Evolutionary conservation across 2,329 filamentous ascomycete species (phyloP).

Genomic region (Emmonsia crescens): DNA sequence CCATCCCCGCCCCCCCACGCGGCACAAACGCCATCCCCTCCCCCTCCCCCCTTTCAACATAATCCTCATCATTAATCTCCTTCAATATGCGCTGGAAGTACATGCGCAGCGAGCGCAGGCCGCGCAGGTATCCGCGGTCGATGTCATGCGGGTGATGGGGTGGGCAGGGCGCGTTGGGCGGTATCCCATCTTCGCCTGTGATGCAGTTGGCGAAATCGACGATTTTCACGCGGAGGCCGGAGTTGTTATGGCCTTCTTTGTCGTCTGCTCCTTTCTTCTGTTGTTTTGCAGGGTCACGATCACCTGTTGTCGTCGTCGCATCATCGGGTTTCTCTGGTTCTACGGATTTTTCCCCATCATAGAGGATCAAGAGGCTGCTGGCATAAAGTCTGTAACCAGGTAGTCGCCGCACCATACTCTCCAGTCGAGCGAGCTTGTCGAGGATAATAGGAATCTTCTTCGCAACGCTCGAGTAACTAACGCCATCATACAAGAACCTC

Average conservation of each 20-base stretch:
- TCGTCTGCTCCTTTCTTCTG: conserved; percentile 8
- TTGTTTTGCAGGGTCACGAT: not conserved
- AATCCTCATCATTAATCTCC: conserved; percentile 50
- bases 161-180: conserved; percentile 56
- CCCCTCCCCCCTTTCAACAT: conserved; percentile 34
- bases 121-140: conserved; percentile 81
- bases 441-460: conserved; percentile 82
- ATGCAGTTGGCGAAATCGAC: conserved; percentile 98
- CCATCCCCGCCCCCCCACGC: conserved; percentile 22
- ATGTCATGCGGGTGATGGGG: conserved; percentile 70
- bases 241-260: conserved; percentile 28
- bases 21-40: conserved; percentile 30
- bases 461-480: conserved; percentile 66
- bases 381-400: conserved; percentile 91
- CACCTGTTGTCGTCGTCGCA: conserved; percentile 19
- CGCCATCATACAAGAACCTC: conserved; percentile 82
- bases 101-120: conserved; percentile 62
- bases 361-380: conserved; percentile 87
- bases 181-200: conserved; percentile 63
- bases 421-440: conserved; percentile 70
- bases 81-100: conserved; percentile 84
- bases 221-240: conserved; percentile 70
- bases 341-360: conserved; percentile 59
- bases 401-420: conserved; percentile 68
- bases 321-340: conserved; percentile 15